phyloP scores from a whole-genome alignment of 805 yeast genomes.

The Clavispora fructus region DNA sequence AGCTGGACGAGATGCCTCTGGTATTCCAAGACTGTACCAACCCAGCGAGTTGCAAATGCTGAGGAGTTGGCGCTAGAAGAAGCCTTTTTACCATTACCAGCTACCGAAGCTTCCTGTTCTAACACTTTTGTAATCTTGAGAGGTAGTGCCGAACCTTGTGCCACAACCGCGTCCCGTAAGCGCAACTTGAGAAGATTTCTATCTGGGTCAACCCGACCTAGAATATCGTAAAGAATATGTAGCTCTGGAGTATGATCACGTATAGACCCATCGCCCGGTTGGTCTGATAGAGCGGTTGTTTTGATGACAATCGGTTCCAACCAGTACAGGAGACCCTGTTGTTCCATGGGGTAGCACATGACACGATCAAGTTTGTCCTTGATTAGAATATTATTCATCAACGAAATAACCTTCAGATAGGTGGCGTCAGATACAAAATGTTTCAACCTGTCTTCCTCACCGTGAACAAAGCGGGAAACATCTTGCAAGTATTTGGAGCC shows the following conservation, averaged over 20 bases:
- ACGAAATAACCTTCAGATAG: slow-evolving; percentile 45
- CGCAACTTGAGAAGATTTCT: slow-evolving; percentile 45
- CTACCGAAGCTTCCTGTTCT: slow-evolving; percentile 8
- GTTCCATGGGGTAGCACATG: slow-evolving; percentile 39
- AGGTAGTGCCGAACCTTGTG: slow-evolving; percentile 41
- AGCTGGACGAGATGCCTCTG: slow-evolving; percentile 49
- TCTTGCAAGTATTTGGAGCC: slow-evolving; percentile 55
- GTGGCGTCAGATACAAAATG: slow-evolving; percentile 49
- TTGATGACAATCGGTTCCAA: slow-evolving; percentile 36
- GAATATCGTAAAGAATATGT: slow-evolving; percentile 42
- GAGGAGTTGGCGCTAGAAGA: slow-evolving; percentile 25
- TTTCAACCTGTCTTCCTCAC: slow-evolving; percentile 55
- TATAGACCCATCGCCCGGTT: neutral
- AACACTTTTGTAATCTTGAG: slow-evolving; percentile 13
- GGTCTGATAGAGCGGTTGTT: slow-evolving; percentile 5
- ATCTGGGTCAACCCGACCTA: slow-evolving; percentile 50
- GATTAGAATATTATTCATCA: slow-evolving; percentile 58
- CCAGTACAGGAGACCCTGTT: slow-evolving; percentile 59
- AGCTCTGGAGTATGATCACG: slow-evolving; percentile 33
- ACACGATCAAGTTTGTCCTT: slow-evolving; percentile 52
- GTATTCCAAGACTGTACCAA: slow-evolving; percentile 48
- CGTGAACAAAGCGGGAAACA: slow-evolving; percentile 48
- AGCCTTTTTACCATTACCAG: slow-evolving; percentile 4
- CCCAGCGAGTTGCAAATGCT: slow-evolving; percentile 63
- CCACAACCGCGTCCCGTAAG: slow-evolving; percentile 41